These are phyloP conservation scores for Mortierella sp. DNA, from an alignment of 371 early-diverging fungal species.

Conservation along the genomic window DNA sequence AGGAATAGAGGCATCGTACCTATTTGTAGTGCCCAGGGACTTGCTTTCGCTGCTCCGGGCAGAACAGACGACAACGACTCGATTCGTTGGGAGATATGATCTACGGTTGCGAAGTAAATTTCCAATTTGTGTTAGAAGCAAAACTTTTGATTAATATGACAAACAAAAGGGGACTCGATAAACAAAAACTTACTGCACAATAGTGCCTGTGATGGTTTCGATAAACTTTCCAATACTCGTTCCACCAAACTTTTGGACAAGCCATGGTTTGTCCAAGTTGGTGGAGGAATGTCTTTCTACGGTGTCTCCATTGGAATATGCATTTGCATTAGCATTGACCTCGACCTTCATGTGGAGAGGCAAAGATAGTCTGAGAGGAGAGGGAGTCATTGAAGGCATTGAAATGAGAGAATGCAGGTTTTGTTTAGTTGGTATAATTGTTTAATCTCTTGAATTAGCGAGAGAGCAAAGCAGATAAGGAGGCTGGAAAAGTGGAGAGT, in stretches of 20 bases:
- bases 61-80: slow-evolving; percentile 86
- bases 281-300: too few species aligned
- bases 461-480: slow-evolving; percentile 4
- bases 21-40: slow-evolving; percentile 75
- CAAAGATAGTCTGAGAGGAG: slow-evolving; percentile 22
- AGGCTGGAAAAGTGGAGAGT: background rate
- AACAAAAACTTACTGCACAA: slow-evolving; percentile 67
- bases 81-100: slow-evolving; percentile 70
- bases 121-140: background rate
- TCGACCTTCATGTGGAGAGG: slow-evolving; percentile 15
- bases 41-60: slow-evolving; percentile 85
- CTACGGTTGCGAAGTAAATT: slow-evolving; percentile 30
- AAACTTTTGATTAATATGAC: too few species aligned
- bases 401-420: background rate
- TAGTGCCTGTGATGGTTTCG: slow-evolving; percentile 68
- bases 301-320: background rate
- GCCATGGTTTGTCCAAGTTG: slow-evolving; percentile 63
- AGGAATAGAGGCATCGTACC: slow-evolving; percentile 1
- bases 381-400: slow-evolving; percentile 22
- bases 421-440: background rate
- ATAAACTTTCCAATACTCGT: slow-evolving; percentile 90
- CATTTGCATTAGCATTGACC: background rate
- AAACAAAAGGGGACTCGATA: too few species aligned
- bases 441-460: background rate
- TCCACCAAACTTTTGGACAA: slow-evolving; percentile 91